Base-by-base conservation (phyloP, 2,329 filamentous ascomycete species). In the Cryphonectria nitschkei region DNA sequence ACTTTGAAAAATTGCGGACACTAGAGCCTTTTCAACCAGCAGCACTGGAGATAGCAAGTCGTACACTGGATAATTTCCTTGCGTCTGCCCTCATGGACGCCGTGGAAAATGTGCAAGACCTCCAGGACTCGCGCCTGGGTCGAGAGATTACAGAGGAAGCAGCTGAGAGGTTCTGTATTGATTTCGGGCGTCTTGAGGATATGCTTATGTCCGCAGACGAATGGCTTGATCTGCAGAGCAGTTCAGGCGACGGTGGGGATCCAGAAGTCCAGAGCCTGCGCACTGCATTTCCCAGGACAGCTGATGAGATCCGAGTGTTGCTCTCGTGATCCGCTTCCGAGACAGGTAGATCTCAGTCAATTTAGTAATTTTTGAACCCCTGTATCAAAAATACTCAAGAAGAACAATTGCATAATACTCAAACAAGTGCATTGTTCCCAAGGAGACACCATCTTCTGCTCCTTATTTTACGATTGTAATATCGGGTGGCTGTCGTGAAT, bases 1-100 rank as follows among this genome's bases (percentile, higher is more conserved):
- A 89, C 65, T 79, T 93, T 5, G 83, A 85, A 60, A 85, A 85
- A 16, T 85, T 93, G 34, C 78, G 83, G 1, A 77, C 78, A 0
- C 83, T 92, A 1, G 83, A 86, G 0, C 81, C 86, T 4, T 88
- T 93, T 77, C 86, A 90, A 71, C 86, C 88, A 0, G 81, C 86
- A 6, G 80, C 86, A 0, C 84, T 98, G n/a, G 82, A 87, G 1
- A 82, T 85, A 65, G 90, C 91, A 2, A 93, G 93, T 76, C 93
- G 95, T 76, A 87, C 86, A 56, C 85, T 99, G 8, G 96, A 99
- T 77, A 90, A 94, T 72, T 99, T 98, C 81, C 84, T 99, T 34
- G 95, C 96, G 0, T 97, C 94, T 1, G 96, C 95, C 2, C 86
- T 97, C 41, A 95, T 98, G 85, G 96, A 99, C 78, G 95, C 95